Evolutionary conservation across 257 asterid species (phyloP).

Genomic region (Solanum corneliomulleri): DNA sequence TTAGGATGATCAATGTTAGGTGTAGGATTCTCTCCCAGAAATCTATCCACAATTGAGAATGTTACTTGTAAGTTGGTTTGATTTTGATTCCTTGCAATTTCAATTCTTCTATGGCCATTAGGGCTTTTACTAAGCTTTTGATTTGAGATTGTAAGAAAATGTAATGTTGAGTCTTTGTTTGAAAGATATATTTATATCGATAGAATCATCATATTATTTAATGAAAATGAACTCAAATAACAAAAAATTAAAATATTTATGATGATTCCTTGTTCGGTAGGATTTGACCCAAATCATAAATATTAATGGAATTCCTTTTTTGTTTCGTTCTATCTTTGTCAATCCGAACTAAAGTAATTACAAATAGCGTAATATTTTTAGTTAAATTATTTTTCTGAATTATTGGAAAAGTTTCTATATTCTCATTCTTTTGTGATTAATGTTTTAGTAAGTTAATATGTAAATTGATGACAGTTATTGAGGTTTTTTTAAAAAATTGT

Average conservation of each 20-base stretch:
- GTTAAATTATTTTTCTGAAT: not conserved
- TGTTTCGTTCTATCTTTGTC: not conserved
- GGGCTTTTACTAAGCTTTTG: not conserved
- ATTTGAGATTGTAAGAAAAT: not conserved
- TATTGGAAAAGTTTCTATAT: not conserved
- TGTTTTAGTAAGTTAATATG: not conserved
- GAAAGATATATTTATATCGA: not conserved
- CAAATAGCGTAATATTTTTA: not conserved
- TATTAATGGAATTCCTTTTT: not conserved
- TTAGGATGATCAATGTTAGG: not conserved
- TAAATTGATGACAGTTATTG: not conserved
- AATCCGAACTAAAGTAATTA: not conserved
- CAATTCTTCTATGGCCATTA: not conserved
- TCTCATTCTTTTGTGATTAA: not conserved
- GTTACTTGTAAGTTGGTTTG: not conserved
- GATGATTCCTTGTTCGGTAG: not conserved
- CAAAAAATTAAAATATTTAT: not conserved
- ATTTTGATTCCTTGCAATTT: not conserved
- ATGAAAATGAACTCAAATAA: not conserved
- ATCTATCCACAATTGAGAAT: not conserved
- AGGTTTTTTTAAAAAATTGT: not conserved
- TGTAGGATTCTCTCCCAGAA: not conserved
- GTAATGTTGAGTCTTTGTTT: not conserved
- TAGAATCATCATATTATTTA: not conserved
- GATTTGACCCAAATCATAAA: not conserved